Percentiles rank a stretch among this genome's conserved stretches.
Evolutionary conservation across 495 filamentous ascomycete genomes (phyloP).

Genomic region (Lasiosphaeria hispida): DNA sequence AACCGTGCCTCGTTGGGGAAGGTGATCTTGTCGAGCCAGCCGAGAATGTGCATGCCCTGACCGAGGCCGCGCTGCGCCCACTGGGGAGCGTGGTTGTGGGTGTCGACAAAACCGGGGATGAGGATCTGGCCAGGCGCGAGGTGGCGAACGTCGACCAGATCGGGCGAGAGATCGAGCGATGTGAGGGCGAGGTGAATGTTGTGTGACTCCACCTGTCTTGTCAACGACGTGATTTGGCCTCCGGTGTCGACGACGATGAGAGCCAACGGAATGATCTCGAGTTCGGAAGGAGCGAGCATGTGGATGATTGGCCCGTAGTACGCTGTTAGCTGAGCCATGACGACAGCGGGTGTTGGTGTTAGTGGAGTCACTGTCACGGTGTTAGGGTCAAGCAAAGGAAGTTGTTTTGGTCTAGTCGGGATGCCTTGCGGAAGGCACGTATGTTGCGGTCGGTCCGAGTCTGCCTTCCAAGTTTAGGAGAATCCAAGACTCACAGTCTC

Average conservation of each 20-base stretch:
- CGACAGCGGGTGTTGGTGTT: neutral
- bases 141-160: constrained; percentile 29
- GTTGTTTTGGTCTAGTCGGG: too few species aligned
- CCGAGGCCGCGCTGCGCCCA: constrained; percentile 60
- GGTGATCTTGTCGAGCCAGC: constrained; percentile 60
- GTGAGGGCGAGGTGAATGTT: too few species aligned
- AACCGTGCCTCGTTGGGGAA: constrained; percentile 64
- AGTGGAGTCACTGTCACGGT: neutral
- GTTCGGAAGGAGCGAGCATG: neutral
- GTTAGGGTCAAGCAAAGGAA: too few species aligned
- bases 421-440: too few species aligned
- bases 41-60: constrained; percentile 55
- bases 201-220: too few species aligned
- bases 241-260: neutral
- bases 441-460: too few species aligned
- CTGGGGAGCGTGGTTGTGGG: constrained; percentile 65
- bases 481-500: too few species aligned
- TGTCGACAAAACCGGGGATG: constrained; percentile 62
- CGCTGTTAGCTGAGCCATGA: neutral
- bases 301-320: constrained; percentile 4
- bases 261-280: neutral
- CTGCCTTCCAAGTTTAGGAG: too few species aligned
- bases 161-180: too few species aligned
- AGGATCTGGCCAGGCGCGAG: constrained; percentile 53
- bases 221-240: neutral